Conservation (phyloP, 257 asterid genomes). For the Solanum chilense region DNA sequence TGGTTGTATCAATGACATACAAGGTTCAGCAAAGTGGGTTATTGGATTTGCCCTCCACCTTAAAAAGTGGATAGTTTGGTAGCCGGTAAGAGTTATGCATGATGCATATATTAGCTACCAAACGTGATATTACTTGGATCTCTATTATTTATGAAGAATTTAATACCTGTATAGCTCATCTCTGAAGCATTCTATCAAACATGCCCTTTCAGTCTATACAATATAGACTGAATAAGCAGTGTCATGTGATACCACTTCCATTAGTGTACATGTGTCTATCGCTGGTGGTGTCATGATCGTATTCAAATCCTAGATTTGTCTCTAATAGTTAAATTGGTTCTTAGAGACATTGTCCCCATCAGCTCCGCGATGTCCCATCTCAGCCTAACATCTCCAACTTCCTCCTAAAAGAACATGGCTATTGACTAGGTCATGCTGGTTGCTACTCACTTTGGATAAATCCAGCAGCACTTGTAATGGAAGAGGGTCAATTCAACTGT, state of each 20-base stretch:
- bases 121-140: background rate
- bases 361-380: background rate
- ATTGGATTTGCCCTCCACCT: background rate
- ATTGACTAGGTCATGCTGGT: background rate
- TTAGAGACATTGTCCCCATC: background rate
- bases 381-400: background rate
- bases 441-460: background rate
- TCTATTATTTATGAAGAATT: too few relatives aligned
- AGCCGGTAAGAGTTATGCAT: background rate
- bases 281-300: background rate
- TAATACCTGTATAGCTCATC: background rate
- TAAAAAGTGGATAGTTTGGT: background rate
- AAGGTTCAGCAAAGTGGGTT: background rate
- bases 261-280: background rate
- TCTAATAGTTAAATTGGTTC: background rate
- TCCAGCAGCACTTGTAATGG: constrained; percentile 1
- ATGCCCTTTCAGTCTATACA: background rate
- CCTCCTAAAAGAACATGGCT: background rate
- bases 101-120: background rate
- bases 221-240: too few relatives aligned
- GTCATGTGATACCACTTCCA: background rate
- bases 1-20: background rate
- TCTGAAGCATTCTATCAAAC: background rate
- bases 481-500: constrained; percentile 2
- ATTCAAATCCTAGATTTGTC: background rate